Conservation (phyloP, 352 stramenopile genomes). For the Saprolegnia parasitica region DNA sequence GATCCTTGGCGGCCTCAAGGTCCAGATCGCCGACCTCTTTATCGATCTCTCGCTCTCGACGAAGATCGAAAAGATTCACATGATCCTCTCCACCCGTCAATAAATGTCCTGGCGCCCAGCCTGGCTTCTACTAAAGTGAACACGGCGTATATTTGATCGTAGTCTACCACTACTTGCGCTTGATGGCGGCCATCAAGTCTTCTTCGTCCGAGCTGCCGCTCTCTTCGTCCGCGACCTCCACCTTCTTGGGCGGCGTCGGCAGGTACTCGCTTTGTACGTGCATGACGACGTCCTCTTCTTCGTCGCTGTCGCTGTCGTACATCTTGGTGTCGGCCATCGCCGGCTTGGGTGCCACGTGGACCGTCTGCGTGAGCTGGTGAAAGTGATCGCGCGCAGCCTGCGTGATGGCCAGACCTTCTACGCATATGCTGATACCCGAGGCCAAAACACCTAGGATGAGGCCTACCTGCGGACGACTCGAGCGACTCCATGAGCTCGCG, state of each 20-base stretch:
- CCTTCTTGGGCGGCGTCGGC: neutral
- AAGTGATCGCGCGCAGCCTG: conserved; percentile 50
- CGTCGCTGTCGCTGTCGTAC: conserved; percentile 50
- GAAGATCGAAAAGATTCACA: conserved; percentile 94
- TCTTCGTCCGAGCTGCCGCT: conserved; percentile 45
- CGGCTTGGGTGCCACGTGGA: conserved; percentile 32
- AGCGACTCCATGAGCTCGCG: conserved; percentile 65
- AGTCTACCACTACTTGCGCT: conserved; percentile 45
- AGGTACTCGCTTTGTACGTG: conserved; percentile 68
- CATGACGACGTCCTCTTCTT: conserved; percentile 64
- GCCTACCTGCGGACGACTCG: conserved; percentile 47
- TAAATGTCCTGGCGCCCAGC: conserved; percentile 19
- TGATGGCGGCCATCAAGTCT: conserved; percentile 67
- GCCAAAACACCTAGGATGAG: conserved; percentile 19
- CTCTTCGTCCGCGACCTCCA: conserved; percentile 32
- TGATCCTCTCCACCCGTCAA: conserved; percentile 29
- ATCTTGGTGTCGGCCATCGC: conserved; percentile 29
- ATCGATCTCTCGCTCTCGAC: conserved; percentile 94
- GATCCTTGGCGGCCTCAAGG: conserved; percentile 95
- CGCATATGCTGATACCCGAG: neutral
- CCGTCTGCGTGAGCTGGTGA: conserved; percentile 48
- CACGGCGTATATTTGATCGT: conserved; percentile 24
- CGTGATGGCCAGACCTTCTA: conserved; percentile 37
- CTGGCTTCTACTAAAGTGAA: conserved; percentile 8
- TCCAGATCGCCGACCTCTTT: conserved; percentile 98